Evolutionary conservation across 2,329 filamentous ascomycete genomes (phyloP).

Genomic region (Spiromastix sp.): DNA sequence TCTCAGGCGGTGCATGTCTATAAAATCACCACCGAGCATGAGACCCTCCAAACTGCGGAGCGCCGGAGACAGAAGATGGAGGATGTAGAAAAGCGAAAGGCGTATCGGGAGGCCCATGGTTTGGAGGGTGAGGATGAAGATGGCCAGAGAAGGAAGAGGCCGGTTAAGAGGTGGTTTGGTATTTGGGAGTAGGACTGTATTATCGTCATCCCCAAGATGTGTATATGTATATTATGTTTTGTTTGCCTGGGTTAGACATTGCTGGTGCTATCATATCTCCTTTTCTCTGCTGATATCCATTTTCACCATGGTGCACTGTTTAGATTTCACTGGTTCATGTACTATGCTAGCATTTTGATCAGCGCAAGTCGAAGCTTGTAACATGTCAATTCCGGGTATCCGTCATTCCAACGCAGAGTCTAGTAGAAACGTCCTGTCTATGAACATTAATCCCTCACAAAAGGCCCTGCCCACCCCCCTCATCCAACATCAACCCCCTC

Average conservation of each 20-base stretch:
- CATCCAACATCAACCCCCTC: conserved; percentile 56
- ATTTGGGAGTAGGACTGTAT: conserved; percentile 62
- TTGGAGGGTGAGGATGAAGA: conserved; percentile 46
- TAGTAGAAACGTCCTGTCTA: no score
- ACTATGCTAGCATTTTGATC: no score
- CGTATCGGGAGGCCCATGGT: conserved; percentile 79
- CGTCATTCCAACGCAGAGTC: no score
- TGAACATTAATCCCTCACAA: no score
- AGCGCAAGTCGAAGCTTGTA: no score
- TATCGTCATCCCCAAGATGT: no score
- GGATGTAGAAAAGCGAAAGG: conserved; percentile 75
- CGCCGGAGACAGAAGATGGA: conserved; percentile 64
- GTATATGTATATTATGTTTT: no score
- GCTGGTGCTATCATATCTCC: not conserved
- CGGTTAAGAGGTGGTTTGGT: conserved; percentile 71
- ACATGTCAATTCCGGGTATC: no score
- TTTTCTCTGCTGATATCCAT: no score
- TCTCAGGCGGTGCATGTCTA: conserved; percentile 61
- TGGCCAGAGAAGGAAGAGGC: conserved; percentile 36
- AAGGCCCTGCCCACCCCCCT: no score
- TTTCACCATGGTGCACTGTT: no score
- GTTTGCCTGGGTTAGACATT: conserved; percentile 5
- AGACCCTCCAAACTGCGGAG: conserved; percentile 57
- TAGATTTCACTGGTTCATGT: no score
- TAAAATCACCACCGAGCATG: conserved; percentile 63